A percentile compares a stretch with the other conserved stretches of the same genome.
These are phyloP conservation scores for Truncatella angustata DNA, from an alignment of 2,329 filamentous ascomycete species.

Conservation along the genomic window DNA sequence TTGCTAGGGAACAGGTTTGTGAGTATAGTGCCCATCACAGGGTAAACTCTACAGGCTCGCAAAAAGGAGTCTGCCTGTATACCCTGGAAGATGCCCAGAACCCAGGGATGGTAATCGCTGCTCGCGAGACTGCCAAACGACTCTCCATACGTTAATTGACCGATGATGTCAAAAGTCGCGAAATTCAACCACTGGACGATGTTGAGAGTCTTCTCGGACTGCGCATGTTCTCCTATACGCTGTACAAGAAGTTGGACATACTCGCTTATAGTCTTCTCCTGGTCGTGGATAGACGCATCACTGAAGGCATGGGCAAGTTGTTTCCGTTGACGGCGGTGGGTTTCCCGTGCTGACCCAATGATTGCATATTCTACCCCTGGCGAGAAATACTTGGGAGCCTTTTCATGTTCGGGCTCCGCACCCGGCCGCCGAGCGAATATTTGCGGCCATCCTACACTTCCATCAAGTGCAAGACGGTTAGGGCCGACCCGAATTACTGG, in stretches of 20 bases:
- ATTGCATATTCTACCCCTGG: slow-evolving; percentile 19
- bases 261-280: slow-evolving; percentile 20
- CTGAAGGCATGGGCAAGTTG: slow-evolving; percentile 28
- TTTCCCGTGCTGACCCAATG: slow-evolving; percentile 26
- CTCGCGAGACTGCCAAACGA: slow-evolving; percentile 7
- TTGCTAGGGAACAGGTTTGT: not conserved
- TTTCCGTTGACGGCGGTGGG: slow-evolving; percentile 25
- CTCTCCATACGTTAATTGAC: slow-evolving; percentile 7
- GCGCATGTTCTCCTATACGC: slow-evolving; percentile 29
- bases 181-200: slow-evolving; percentile 8
- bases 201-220: slow-evolving; percentile 11
- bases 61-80: not conserved
- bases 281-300: slow-evolving; percentile 18
- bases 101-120: slow-evolving; percentile 14
- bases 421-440: slow-evolving; percentile 29
- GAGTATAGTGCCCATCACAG: not conserved
- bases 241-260: slow-evolving; percentile 19
- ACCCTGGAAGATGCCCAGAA: slow-evolving; percentile 10
- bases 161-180: slow-evolving; percentile 4
- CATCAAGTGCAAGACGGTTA: slow-evolving; percentile 35
- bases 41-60: not conserved
- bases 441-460: slow-evolving; percentile 28
- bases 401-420: slow-evolving; percentile 21
- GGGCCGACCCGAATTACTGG: slow-evolving; percentile 40
- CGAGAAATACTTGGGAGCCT: slow-evolving; percentile 13